Evolutionary conservation across 2,329 filamentous ascomycete species (phyloP).

Genomic region (Calonectria fujianensis): DNA sequence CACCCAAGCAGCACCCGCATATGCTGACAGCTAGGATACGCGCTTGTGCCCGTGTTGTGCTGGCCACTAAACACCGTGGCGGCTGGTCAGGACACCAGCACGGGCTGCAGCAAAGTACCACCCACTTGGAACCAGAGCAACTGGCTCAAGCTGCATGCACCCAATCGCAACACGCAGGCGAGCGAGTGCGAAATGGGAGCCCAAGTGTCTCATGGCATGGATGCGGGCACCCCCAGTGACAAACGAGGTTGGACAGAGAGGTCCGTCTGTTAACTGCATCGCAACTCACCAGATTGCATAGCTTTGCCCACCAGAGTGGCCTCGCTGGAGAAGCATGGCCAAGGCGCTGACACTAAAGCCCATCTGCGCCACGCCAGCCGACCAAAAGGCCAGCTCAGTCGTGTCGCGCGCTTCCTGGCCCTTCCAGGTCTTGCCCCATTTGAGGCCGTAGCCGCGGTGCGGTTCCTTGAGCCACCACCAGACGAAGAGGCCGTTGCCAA

Average conservation of each 20-base stretch:
- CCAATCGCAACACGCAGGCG: constrained; percentile 30
- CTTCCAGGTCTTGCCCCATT: constrained; percentile 67
- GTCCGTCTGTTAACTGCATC: constrained; percentile 44
- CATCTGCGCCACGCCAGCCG: constrained; percentile 66
- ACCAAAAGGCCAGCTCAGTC: constrained; percentile 71
- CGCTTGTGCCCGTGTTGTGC: constrained; percentile 21
- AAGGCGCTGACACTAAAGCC: constrained; percentile 63
- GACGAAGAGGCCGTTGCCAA: constrained; percentile 65
- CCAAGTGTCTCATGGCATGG: not conserved
- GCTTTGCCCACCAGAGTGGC: constrained; percentile 69
- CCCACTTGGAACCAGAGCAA: constrained; percentile 12
- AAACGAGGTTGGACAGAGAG: constrained; percentile 22
- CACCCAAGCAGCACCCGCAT: constrained; percentile 18
- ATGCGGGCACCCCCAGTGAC: constrained; percentile 45
- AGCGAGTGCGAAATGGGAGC: constrained; percentile 23
- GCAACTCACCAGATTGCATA: constrained; percentile 70
- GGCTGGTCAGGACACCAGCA: constrained; percentile 33
- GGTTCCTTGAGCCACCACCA: constrained; percentile 68
- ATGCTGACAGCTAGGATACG: constrained; percentile 14
- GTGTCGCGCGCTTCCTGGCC: constrained; percentile 65
- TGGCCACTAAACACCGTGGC: constrained; percentile 12
- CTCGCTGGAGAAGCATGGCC: constrained; percentile 66
- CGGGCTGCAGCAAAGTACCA: constrained; percentile 39
- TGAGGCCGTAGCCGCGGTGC: constrained; percentile 63
- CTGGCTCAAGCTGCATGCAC: constrained; percentile 27